Conservation (phyloP, 768 basidiomycete genomes). For the Cubamyces lactineus region DNA sequence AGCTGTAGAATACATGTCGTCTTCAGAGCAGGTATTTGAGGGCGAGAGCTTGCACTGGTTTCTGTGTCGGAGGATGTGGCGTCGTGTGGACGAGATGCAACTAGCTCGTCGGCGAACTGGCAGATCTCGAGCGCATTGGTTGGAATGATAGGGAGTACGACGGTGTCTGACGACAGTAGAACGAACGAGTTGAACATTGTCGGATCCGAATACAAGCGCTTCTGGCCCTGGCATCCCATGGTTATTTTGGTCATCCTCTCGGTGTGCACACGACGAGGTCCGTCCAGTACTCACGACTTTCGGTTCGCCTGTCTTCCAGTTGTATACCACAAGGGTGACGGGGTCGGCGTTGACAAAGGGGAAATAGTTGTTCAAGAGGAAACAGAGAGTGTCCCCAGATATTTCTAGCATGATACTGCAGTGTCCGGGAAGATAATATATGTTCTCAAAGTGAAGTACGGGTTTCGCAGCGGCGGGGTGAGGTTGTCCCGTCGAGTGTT, state of each 20-base stretch:
- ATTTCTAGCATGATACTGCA: constrained; percentile 30
- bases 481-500: constrained; percentile 26
- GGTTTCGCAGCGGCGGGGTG: constrained; percentile 28
- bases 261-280: not conserved
- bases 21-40: constrained; percentile 2
- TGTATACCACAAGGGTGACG: constrained; percentile 22
- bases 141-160: constrained; percentile 32
- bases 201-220: constrained; percentile 15
- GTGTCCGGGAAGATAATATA: constrained; percentile 21
- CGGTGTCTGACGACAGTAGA: constrained; percentile 30
- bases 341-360: constrained; percentile 16
- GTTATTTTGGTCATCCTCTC: no score
- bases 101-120: constrained; percentile 12
- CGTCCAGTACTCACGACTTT: constrained; percentile 27
- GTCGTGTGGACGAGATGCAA: not conserved
- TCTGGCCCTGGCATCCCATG: constrained; percentile 10
- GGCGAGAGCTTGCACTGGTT: not conserved
- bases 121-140: constrained; percentile 31
- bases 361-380: constrained; percentile 28
- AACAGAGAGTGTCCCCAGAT: constrained; percentile 27
- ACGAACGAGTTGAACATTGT: constrained; percentile 31
- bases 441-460: constrained; percentile 20
- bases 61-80: not conserved
- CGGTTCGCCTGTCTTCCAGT: constrained; percentile 35
- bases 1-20: constrained; percentile 27